Evolutionary conservation across 192 early-diverging fungal species (phyloP), one percentile per base, ranked within the genome.

Genomic region (Geranomyces michiganensis): DNA sequence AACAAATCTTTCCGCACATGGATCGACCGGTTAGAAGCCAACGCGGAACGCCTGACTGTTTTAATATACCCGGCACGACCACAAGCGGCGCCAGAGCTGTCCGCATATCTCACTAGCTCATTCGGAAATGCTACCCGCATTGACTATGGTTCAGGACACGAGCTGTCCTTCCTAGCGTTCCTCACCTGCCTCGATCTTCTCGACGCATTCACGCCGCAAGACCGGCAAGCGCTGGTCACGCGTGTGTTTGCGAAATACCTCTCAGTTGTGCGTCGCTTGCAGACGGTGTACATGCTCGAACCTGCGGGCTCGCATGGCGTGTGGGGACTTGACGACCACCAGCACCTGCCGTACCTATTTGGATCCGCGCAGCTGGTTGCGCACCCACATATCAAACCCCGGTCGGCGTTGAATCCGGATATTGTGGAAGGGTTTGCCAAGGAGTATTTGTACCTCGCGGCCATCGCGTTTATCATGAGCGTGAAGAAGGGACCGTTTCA

Each of bases 121-220:
- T 96, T 98, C 86, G 97, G 97, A 1, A 90, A 99, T 73, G 84
- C 81, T 9, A 93, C 87, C 1, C 85, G 97, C 17, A 92, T 99
- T 21, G 97, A 99, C 78, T 99, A 99, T 76, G 97, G 97, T 19
- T 92, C 89, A 31, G 97, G 97, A 15, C 97, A 99, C 74, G 97
- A 99, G 77, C 81, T 96, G 27, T 87, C 86, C 30, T 99, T 99
- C 76, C 77, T 90, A 1, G 85, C 89, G 10, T 99, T 90, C 88
- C 78, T 99, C 41, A 83, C 85, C 67, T 93, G 91, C 70, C 78
- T 99, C 36, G 85, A 87, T 47, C 79, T 91, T 53, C 56, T 95
- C 32, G 92, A 86, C 1, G 74, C 84, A 30, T 74, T 94, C 27
- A 70, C 64, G 8, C 70, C 77, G 5, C 68, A 83, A 6, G 95